phyloP scores from a whole-genome alignment of 345 rosid species.

The Bruguiera gymnorhiza region DNA sequence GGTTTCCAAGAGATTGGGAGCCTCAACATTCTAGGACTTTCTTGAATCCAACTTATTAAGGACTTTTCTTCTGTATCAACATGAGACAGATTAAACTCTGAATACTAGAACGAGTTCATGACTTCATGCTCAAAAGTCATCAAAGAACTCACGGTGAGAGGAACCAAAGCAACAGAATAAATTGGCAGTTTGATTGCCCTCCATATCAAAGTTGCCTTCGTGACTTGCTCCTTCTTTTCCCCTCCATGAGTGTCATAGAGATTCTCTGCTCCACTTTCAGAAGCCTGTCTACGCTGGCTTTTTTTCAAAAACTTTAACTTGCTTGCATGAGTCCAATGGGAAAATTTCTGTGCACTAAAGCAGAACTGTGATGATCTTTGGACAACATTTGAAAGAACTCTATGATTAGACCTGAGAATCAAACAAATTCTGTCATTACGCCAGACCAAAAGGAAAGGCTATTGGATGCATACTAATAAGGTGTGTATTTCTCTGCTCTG shows the following conservation, averaged over 20 bases:
- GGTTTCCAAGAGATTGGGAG: too few species aligned
- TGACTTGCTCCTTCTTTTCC: conserved; percentile 41
- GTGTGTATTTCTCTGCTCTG: too few species aligned
- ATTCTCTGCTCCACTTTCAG: conserved; percentile 17
- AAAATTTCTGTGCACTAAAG: background rate
- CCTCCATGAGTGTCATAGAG: conserved; percentile 12
- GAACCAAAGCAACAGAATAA: conserved; percentile 82
- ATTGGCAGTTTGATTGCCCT: conserved; percentile 84
- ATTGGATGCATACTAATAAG: too few species aligned
- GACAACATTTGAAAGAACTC: conserved; percentile 11
- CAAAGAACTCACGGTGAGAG: conserved; percentile 63
- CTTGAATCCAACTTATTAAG: background rate
- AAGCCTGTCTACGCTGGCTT: conserved; percentile 1
- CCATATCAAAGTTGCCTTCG: conserved; percentile 68
- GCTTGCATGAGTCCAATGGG: conserved; percentile 11
- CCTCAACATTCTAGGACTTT: too few species aligned
- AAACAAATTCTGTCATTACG: too few species aligned
- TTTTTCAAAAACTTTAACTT: conserved; percentile 7
- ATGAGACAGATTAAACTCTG: background rate
- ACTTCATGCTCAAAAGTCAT: background rate
- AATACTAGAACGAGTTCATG: background rate
- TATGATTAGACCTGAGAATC: conserved; percentile 26
- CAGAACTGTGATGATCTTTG: conserved; percentile 15
- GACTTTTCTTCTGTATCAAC: background rate
- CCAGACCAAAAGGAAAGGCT: too few species aligned